Conservation (phyloP, 768 basidiomycete genomes). For the Boletus edulis region DNA sequence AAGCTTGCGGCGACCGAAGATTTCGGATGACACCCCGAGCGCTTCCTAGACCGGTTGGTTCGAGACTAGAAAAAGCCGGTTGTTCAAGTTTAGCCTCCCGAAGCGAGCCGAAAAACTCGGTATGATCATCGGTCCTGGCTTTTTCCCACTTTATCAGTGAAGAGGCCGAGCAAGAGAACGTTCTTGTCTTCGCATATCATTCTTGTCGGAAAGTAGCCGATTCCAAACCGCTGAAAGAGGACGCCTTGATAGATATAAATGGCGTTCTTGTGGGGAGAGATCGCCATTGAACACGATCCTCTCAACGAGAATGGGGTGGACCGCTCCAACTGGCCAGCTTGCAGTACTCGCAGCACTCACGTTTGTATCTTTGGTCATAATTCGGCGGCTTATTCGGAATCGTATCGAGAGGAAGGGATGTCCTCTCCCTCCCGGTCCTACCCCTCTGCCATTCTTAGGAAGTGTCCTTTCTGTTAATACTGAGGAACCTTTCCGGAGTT, state of each 20-base stretch:
- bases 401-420: conserved; percentile 11
- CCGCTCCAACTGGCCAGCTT: conserved; percentile 4
- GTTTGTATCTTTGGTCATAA: neutral
- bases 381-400: conserved; percentile 2
- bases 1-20: too few relatives aligned
- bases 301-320: conserved; percentile 6
- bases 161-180: neutral
- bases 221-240: neutral
- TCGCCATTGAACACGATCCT: neutral
- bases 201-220: neutral
- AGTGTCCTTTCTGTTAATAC: conserved; percentile 15
- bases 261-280: neutral
- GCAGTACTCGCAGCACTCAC: conserved; percentile 2
- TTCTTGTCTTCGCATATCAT: neutral
- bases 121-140: too few relatives aligned
- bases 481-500: conserved; percentile 14
- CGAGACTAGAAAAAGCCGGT: too few relatives aligned
- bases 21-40: too few relatives aligned
- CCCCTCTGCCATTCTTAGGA: conserved; percentile 18
- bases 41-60: too few relatives aligned
- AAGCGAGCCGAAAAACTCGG: too few relatives aligned
- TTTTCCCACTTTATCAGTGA: too few relatives aligned
- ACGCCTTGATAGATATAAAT: conserved; percentile 1
- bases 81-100: too few relatives aligned
- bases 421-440: conserved; percentile 22